Evolutionary conservation across 371 early-diverging fungal species (phyloP).

Genomic region (Rhizopus microsporus): DNA sequence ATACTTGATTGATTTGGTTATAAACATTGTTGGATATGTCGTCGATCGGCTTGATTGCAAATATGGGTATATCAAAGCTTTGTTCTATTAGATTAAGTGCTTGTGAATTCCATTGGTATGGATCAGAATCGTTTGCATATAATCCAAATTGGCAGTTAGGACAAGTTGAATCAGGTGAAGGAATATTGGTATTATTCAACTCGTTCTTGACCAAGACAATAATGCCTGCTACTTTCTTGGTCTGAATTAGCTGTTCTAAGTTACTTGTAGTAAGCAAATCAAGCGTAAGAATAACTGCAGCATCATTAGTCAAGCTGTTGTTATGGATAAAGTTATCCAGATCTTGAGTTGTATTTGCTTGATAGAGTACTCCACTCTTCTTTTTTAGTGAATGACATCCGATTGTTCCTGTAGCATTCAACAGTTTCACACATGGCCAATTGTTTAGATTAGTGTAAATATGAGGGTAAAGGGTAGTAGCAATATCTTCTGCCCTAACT

Average conservation of each 20-base stretch:
- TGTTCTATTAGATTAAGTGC: constrained; percentile 60
- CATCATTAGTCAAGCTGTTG: constrained; percentile 33
- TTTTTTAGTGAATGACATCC: constrained; percentile 56
- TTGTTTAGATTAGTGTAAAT: constrained; percentile 57
- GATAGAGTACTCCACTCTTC: constrained; percentile 64
- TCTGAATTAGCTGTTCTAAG: constrained; percentile 18
- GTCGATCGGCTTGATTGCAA: constrained; percentile 59
- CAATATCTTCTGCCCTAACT: constrained; percentile 40
- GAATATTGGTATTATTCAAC: not conserved
- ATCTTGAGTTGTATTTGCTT: constrained; percentile 49
- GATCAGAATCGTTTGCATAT: constrained; percentile 55
- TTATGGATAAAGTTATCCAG: constrained; percentile 44
- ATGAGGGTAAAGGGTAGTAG: constrained; percentile 48
- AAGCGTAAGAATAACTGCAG: constrained; percentile 66
- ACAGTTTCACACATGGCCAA: constrained; percentile 63
- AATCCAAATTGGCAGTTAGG: constrained; percentile 76
- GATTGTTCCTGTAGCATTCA: constrained; percentile 56
- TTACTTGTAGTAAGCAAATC: constrained; percentile 52
- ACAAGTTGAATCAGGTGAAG: constrained; percentile 66
- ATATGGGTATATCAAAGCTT: constrained; percentile 68
- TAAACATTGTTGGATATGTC: constrained; percentile 39
- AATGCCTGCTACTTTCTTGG: constrained; percentile 27
- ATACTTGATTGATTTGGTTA: constrained; percentile 29
- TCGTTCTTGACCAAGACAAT: constrained; percentile 19
- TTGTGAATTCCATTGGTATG: constrained; percentile 73